Base-by-base conservation (phyloP, 2,329 filamentous ascomycete species). In the Alternaria novae-zelandiae region DNA sequence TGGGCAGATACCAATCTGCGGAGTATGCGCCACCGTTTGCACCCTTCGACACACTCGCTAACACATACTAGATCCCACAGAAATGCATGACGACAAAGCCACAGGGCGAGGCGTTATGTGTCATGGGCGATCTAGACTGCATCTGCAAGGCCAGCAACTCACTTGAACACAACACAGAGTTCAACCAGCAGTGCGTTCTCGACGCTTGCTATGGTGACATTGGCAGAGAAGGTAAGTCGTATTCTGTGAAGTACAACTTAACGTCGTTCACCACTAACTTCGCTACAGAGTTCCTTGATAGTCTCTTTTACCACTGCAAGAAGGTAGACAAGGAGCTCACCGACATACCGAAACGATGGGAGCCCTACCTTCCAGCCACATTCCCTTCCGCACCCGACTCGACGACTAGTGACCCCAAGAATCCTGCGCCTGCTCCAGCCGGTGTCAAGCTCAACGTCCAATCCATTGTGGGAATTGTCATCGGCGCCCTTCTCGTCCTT, bases 141-240 rank as follows among this genome's bases (percentile, higher is more conserved):
- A 67, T 73, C 28, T 73, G 69, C 61, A 62, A 63, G 3, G 32
- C 36, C 36, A 68, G 67, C 53, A 66, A 60, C 20, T 66, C 63
- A 2, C 46, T 71, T 6, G 61, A 30, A 0, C 58, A 59, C 2
- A 73, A 67, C 20, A 56, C 57, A 0, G 49, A 69, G 10, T 70
- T 73, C 54, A 56, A 62, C 5, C 59, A 60, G 20, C 53, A 61
- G 6, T 71, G 70, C 21, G 47, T 71, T 1, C 54, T 66, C 17
- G 64, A 66, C 4, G 59, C 61, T 7, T 71, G 70, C 25, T 60
- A 50, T 1, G 61, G 57, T 5, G 65, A 62, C 4, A 59, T 66
- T 2, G 66, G 53, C 1, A 61, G 57, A 36, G 57, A 57, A 63
- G 58, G 66, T 71, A 54, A 1, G 46, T 53, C 13, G 8, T 32